These are phyloP conservation scores for Chimonanthus praecox DNA, from an alignment of 164 flowering plant species.

Conservation along the genomic window DNA sequence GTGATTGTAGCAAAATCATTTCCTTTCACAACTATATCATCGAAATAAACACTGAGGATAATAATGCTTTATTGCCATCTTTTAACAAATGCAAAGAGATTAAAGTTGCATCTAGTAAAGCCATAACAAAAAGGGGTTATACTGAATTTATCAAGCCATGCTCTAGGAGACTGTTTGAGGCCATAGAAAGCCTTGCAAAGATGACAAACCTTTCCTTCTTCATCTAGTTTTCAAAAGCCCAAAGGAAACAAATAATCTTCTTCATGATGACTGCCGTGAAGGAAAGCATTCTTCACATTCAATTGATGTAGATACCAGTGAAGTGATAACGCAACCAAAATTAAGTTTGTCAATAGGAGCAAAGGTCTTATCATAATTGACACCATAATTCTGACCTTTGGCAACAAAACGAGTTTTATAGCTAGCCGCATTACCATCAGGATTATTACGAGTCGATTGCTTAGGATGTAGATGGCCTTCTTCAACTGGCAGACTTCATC, in stretches of 20 bases:
- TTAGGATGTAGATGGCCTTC: no score
- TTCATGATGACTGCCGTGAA: neutral
- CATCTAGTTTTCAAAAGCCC: neutral
- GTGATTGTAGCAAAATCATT: neutral
- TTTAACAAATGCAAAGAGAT: neutral
- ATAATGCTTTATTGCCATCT: neutral
- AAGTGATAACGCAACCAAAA: neutral
- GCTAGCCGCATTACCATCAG: neutral
- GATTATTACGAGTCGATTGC: no score
- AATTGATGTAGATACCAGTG: neutral
- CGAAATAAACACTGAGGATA: no score
- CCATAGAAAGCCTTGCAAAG: neutral
- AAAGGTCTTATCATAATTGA: neutral
- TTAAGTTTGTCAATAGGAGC: neutral
- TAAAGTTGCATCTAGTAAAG: no score
- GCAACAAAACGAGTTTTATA: neutral
- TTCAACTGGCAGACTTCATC: no score
- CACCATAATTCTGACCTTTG: neutral
- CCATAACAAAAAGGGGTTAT: neutral
- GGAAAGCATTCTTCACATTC: neutral
- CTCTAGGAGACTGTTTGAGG: no score
- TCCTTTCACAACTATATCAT: neutral
- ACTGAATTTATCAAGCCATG: neutral
- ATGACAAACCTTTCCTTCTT: neutral
- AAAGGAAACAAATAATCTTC: neutral